phyloP scores from a whole-genome alignment of 495 filamentous ascomycete species.

The Apodospora peruviana region DNA sequence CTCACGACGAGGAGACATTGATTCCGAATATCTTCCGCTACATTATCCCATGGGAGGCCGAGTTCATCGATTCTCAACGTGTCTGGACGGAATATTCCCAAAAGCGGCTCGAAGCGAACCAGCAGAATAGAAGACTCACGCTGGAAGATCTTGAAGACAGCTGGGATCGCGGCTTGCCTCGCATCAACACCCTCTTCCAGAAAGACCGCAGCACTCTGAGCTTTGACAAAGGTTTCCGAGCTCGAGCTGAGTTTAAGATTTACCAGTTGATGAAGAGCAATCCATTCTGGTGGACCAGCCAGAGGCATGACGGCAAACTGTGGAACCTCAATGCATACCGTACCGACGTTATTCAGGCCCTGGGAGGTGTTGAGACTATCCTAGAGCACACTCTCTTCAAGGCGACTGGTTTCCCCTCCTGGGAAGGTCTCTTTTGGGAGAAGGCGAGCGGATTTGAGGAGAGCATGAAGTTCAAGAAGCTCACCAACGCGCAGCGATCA shows the following conservation, averaged over 20 bases:
- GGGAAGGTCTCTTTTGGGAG: conserved; percentile 99
- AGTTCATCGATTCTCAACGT: conserved; percentile 97
- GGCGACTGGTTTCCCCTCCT: conserved; percentile 95
- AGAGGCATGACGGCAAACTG: conserved; percentile 94
- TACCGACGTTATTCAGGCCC: conserved; percentile 96
- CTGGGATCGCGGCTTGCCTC: conserved; percentile 96
- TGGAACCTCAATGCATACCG: conserved; percentile 99
- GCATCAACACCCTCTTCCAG: conserved; percentile 99
- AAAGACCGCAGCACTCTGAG: conserved; percentile 96
- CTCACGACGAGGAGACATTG: conserved; percentile 93
- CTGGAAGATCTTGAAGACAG: conserved; percentile 97
- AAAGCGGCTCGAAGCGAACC: conserved; percentile 94
- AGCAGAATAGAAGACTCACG: conserved; percentile 92
- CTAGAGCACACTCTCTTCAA: conserved; percentile 98
- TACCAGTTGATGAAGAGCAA: conserved; percentile 99
- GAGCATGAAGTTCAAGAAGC: conserved; percentile 97
- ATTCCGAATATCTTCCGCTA: conserved; percentile 99
- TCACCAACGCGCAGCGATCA: conserved; percentile 96
- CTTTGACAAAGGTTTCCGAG: conserved; percentile 98
- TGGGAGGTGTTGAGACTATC: conserved; percentile 99
- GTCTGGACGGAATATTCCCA: conserved; percentile 99
- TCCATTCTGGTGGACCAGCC: conserved; percentile 99
- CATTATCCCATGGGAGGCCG: conserved; percentile 98
- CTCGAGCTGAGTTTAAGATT: conserved; percentile 94
- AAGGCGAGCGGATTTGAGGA: conserved; percentile 73